phyloP scores from a whole-genome alignment of 345 rosid genomes.

The Populus alba region DNA sequence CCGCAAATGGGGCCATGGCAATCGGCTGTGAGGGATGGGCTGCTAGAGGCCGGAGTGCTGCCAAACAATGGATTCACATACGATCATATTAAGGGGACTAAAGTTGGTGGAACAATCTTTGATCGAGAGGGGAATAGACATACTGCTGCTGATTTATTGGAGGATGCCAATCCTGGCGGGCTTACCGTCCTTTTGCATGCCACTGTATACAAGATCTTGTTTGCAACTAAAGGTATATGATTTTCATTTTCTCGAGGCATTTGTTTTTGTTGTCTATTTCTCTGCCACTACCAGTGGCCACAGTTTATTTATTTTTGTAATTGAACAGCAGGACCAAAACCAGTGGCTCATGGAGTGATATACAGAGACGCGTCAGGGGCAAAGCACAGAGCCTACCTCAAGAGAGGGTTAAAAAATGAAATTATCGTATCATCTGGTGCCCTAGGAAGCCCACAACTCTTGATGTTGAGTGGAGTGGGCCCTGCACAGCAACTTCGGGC shows the following conservation, averaged over 20 bases:
- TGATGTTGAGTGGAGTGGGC: slow-evolving; percentile 33
- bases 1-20: slow-evolving; percentile 21
- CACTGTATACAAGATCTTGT: slow-evolving; percentile 16
- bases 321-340: slow-evolving; percentile 6
- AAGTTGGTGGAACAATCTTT: slow-evolving; percentile 26
- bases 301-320: background rate
- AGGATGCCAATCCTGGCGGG: slow-evolving; percentile 14
- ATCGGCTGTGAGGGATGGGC: slow-evolving; percentile 22
- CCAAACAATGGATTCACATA: slow-evolving; percentile 24
- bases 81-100: slow-evolving; percentile 28
- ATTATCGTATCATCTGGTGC: slow-evolving; percentile 28
- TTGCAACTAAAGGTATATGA: slow-evolving; percentile 5
- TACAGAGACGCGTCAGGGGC: slow-evolving; percentile 18
- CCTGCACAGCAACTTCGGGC: slow-evolving; percentile 18
- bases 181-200: slow-evolving; percentile 21
- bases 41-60: slow-evolving; percentile 19
- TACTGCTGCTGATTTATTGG: slow-evolving; percentile 24
- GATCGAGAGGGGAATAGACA: slow-evolving; percentile 16
- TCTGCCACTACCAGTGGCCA: too few relatives aligned
- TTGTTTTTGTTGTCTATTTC: too few relatives aligned
- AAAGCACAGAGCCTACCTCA: slow-evolving; percentile 15
- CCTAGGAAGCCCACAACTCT: slow-evolving; percentile 30
- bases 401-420: slow-evolving; percentile 19
- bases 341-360: slow-evolving; percentile 23
- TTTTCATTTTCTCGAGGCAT: background rate